Percentiles rank a stretch among this genome's conserved stretches.
phyloP scores from a whole-genome alignment of 2,329 filamentous ascomycete species.

The Cucurbitaria berberidis region DNA sequence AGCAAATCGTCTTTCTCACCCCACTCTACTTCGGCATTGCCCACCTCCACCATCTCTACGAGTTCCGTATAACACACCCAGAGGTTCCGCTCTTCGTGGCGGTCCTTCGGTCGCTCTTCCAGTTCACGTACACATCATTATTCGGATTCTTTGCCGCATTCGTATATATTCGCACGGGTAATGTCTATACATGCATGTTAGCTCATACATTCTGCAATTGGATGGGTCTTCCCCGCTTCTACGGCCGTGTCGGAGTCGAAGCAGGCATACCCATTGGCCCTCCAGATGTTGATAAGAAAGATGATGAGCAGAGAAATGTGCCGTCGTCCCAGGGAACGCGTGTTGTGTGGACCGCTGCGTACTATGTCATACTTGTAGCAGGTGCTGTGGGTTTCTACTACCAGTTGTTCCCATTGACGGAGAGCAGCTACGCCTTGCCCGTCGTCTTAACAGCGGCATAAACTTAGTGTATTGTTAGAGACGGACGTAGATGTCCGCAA shows the following conservation, averaged over 20 bases:
- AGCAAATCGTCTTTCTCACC: slow-evolving; percentile 75
- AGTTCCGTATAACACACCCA: slow-evolving; percentile 83
- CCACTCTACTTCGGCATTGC: slow-evolving; percentile 92
- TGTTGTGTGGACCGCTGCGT: slow-evolving; percentile 72
- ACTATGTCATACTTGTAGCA: slow-evolving; percentile 76
- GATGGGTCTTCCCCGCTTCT: slow-evolving; percentile 86
- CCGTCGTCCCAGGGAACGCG: slow-evolving; percentile 35
- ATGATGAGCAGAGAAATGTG: slow-evolving; percentile 47
- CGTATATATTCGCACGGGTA: slow-evolving; percentile 83
- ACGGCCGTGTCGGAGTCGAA: slow-evolving; percentile 71
- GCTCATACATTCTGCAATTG: slow-evolving; percentile 92
- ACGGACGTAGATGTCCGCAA: neutral
- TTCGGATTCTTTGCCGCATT: slow-evolving; percentile 96
- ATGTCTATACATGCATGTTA: slow-evolving; percentile 73
- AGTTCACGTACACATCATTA: slow-evolving; percentile 87
- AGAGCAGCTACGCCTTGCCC: slow-evolving; percentile 61
- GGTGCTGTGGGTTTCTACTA: slow-evolving; percentile 76
- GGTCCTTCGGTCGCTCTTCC: slow-evolving; percentile 75
- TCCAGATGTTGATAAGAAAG: slow-evolving; percentile 35
- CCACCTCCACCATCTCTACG: slow-evolving; percentile 94
- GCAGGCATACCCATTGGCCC: slow-evolving; percentile 52
- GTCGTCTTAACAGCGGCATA: slow-evolving; percentile 18
- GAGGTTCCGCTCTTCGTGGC: slow-evolving; percentile 68
- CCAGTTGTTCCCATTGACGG: slow-evolving; percentile 74
- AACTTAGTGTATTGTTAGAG: neutral